These are phyloP conservation scores for Rauvolfia tetraphylla DNA, from an alignment of 257 asterid species.

Conservation along the genomic window DNA sequence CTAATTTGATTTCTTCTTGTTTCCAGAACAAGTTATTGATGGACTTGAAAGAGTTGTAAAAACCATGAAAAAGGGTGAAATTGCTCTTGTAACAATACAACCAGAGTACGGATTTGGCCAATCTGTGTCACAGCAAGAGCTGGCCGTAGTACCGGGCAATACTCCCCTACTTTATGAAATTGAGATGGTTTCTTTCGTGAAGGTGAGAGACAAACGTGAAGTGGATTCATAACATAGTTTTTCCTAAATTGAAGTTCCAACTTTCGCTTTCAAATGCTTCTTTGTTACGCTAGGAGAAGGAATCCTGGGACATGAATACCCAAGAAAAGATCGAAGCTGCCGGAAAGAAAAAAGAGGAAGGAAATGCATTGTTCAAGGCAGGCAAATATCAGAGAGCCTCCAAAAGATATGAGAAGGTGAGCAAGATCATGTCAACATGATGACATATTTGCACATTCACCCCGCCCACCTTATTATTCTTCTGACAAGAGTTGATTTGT, in stretches of 20 bases:
- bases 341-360: conserved; percentile 55
- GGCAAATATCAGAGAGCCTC: conserved; percentile 54
- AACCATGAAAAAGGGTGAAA: conserved; percentile 60
- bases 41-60: conserved; percentile 53
- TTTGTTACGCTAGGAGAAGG: conserved; percentile 45
- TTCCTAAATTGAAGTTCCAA: not conserved
- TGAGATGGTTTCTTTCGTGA: conserved; percentile 51
- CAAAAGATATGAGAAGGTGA: conserved; percentile 53
- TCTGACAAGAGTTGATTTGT: conserved; percentile 2
- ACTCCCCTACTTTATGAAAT: conserved; percentile 44
- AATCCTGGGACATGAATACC: conserved; percentile 56
- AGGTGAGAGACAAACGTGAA: conserved; percentile 33
- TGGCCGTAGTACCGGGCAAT: conserved; percentile 47
- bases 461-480: not conserved
- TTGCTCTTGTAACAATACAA: conserved; percentile 38
- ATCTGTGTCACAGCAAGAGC: conserved; percentile 40
- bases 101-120: conserved; percentile 57
- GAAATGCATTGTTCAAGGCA: conserved; percentile 47
- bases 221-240: not conserved
- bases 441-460: not conserved
- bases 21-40: conserved; percentile 48
- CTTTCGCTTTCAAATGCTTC: not conserved
- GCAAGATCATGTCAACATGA: not conserved
- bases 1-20: not conserved
- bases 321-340: conserved; percentile 55